Evolutionary conservation across 805 yeast species (phyloP), one percentile per base, ranked within the genome.

Genomic region (Yarrowia sp.): DNA sequence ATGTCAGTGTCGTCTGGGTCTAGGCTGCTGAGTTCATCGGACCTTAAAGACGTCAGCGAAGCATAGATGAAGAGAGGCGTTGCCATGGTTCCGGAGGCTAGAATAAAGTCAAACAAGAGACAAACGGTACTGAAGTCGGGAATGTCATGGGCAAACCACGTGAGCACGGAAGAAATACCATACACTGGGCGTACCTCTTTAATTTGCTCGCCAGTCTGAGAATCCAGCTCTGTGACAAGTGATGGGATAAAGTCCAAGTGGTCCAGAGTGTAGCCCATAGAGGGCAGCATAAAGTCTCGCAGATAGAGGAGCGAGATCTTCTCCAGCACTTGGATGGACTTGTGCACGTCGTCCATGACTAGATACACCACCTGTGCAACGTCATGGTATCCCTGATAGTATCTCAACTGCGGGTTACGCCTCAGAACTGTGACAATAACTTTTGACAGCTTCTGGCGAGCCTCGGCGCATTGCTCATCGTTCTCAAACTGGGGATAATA

Each of bases 311-410:
- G 68, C 0, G 95, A 80, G 52, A 91, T 76, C 32, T 76, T 72
- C 64, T 85, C 87, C 58, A 92, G 76, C 7, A 85, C 69, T 32
- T 71, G 65, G 16, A 66, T 67, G 19, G 77, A 75, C 33, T 71
- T 68, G 62, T 71, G 69, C 56, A 69, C 59, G 62, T 69, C 68
- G 21, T 75, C 73, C 65, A 85, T 83, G 1, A 87, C 83, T 17
- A 87, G 72, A 4, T 89, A 76, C 7, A 89, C 78, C 4, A 89
- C 81, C 38, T 89, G 81, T 1, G 90, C 92, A 21, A 95, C 79
- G 70, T 95, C 98, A 74, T 93, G 98, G 74, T 82, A 90, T 0
- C 99, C 99, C 75, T 93, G 99, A 74, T 92, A 93, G 74, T 93
- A 93, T 66, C 84, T 79, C 44, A 92, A 77, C 3, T 74, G 70